Conservation (phyloP, 345 rosid species). For the Tarenaya hassleriana region DNA sequence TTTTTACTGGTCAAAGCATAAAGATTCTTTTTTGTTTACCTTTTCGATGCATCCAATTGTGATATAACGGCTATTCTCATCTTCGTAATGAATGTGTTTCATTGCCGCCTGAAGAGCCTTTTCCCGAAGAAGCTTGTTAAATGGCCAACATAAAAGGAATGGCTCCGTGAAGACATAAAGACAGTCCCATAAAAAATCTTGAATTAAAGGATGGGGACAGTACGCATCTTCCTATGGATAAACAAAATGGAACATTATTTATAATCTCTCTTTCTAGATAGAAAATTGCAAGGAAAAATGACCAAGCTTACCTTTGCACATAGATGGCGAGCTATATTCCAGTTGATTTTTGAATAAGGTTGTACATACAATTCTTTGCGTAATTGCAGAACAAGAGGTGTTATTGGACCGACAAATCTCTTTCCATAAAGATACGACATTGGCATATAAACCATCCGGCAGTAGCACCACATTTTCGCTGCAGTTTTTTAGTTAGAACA, state of each 20-base stretch:
- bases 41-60: slow-evolving; percentile 58
- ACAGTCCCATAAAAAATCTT: slow-evolving; percentile 53
- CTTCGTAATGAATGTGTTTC: slow-evolving; percentile 63
- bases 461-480: slow-evolving; percentile 62
- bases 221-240: slow-evolving; percentile 48
- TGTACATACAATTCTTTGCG: slow-evolving; percentile 48
- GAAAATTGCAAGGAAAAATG: background rate
- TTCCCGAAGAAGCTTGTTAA: slow-evolving; percentile 43
- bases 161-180: slow-evolving; percentile 48
- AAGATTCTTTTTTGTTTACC: slow-evolving; percentile 25
- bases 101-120: slow-evolving; percentile 44
- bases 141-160: slow-evolving; percentile 47
- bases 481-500: slow-evolving; percentile 13
- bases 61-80: slow-evolving; percentile 58
- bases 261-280: slow-evolving; percentile 2
- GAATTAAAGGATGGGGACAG: slow-evolving; percentile 51
- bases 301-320: slow-evolving; percentile 39
- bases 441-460: slow-evolving; percentile 62
- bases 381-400: slow-evolving; percentile 40
- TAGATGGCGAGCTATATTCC: slow-evolving; percentile 41
- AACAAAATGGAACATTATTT: slow-evolving; percentile 2
- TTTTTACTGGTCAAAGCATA: no score
- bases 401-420: slow-evolving; percentile 52
- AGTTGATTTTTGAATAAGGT: slow-evolving; percentile 44
- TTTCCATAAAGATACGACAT: slow-evolving; percentile 65